Percentiles rank a stretch among this genome's conserved stretches.
phyloP scores from a whole-genome alignment of 2,329 filamentous ascomycete genomes.

The Proliferodiscus dingleyae region DNA sequence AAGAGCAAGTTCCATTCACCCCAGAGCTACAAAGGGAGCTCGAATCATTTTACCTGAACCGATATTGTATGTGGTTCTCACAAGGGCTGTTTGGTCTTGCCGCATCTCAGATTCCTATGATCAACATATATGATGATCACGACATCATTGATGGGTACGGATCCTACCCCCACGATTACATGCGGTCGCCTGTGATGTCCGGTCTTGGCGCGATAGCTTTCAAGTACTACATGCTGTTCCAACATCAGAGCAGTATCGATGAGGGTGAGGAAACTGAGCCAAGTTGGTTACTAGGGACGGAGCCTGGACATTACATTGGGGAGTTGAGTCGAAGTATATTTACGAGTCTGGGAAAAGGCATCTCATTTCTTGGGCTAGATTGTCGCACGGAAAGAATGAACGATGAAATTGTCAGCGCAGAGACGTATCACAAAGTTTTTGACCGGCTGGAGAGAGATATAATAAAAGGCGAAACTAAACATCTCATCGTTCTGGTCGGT shows the following conservation, averaged over 20 bases:
- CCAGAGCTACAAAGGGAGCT: constrained; percentile 81
- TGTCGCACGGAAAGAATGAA: constrained; percentile 86
- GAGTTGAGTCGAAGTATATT: constrained; percentile 82
- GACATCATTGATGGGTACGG: constrained; percentile 89
- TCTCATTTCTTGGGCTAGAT: constrained; percentile 82
- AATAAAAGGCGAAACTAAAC: constrained; percentile 76
- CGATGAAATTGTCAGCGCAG: constrained; percentile 72
- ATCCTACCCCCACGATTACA: constrained; percentile 87
- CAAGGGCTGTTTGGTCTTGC: constrained; percentile 92
- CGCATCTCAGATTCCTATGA: constrained; percentile 91
- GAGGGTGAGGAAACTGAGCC: constrained; percentile 82
- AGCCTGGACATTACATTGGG: constrained; percentile 83
- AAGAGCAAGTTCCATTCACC: constrained; percentile 74
- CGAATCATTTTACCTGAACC: constrained; percentile 80
- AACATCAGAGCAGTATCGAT: constrained; percentile 81
- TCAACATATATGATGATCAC: constrained; percentile 97
- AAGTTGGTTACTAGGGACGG: constrained; percentile 79
- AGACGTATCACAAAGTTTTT: constrained; percentile 82
- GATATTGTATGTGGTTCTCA: constrained; percentile 93
- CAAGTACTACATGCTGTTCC: constrained; percentile 99
- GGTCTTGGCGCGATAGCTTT: constrained; percentile 88
- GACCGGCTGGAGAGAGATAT: constrained; percentile 81
- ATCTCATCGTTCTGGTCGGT: constrained; percentile 81
- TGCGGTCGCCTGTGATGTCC: constrained; percentile 83
- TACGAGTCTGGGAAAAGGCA: constrained; percentile 71